phyloP scores from a whole-genome alignment of 73 alveolate genomes.

The Durusdinium trenchii region DNA sequence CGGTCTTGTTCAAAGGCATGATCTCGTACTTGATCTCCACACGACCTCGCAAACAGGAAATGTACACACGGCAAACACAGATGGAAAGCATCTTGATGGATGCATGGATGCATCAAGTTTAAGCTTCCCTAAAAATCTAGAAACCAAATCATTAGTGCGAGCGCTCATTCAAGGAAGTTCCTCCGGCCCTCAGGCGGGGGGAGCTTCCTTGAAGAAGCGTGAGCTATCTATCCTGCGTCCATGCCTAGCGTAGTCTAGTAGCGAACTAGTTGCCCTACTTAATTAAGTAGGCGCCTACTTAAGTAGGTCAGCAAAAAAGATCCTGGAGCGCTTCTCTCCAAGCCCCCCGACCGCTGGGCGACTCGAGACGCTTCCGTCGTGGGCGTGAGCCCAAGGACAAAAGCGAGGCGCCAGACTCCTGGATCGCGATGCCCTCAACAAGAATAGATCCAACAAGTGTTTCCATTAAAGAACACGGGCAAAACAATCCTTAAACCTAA shows the following conservation, averaged over 20 bases:
- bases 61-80: not conserved
- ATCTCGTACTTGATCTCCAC: slow-evolving; percentile 45
- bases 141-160: too few species aligned
- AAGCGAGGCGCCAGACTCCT: slow-evolving; percentile 2
- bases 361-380: not conserved
- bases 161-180: too few species aligned
- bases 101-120: not conserved
- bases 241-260: not conserved
- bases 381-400: slow-evolving; percentile 6
- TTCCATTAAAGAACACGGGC: too few species aligned
- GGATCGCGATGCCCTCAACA: not conserved
- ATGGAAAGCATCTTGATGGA: not conserved
- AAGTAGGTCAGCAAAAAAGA: too few species aligned
- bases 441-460: not conserved
- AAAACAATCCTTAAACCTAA: too few species aligned
- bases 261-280: not conserved
- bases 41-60: not conserved
- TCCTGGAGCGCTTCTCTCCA: too few species aligned
- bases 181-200: too few species aligned
- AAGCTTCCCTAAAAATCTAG: too few species aligned
- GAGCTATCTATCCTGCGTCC: too few species aligned
- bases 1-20: slow-evolving; percentile 38
- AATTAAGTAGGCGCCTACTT: too few species aligned
- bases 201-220: too few species aligned
- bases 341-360: not conserved